These are phyloP conservation scores for Kluyveromyces sp. DNA, from an alignment of 1,139 yeast genomes.

Conservation along the genomic window DNA sequence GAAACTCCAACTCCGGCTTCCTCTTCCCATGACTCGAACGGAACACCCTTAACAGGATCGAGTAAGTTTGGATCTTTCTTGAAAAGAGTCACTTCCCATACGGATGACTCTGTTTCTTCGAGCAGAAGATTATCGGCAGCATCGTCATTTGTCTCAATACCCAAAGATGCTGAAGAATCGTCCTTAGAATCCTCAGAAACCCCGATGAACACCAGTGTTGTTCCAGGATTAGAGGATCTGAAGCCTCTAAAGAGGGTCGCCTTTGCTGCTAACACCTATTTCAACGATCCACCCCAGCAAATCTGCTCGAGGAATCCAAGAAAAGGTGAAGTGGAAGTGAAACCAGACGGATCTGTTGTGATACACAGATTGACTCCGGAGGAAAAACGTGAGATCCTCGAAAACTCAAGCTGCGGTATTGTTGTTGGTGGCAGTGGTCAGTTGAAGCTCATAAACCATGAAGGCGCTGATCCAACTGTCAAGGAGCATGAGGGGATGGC, in stretches of 20 bases:
- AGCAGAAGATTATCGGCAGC: neutral
- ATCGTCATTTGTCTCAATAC: constrained; percentile 3
- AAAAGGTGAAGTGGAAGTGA: constrained; percentile 62
- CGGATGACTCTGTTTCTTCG: constrained; percentile 10
- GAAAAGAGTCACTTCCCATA: constrained; percentile 28
- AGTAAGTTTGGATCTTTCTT: constrained; percentile 30
- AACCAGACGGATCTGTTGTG: constrained; percentile 51
- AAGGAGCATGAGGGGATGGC: constrained; percentile 12
- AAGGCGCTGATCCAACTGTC: constrained; percentile 16
- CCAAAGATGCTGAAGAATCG: neutral
- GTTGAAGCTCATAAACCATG: constrained; percentile 34
- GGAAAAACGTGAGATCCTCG: constrained; percentile 47
- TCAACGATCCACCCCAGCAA: constrained; percentile 68
- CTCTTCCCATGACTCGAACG: constrained; percentile 15
- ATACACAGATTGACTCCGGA: constrained; percentile 59
- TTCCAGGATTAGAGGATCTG: constrained; percentile 38
- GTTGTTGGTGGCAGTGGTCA: constrained; percentile 79
- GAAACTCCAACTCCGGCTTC: constrained; percentile 26
- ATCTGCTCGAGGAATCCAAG: constrained; percentile 61
- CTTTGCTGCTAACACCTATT: constrained; percentile 64
- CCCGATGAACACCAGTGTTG: constrained; percentile 16
- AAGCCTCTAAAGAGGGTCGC: constrained; percentile 59
- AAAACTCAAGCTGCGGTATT: constrained; percentile 59
- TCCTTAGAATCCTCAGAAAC: constrained; percentile 1
- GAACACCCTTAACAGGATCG: constrained; percentile 16